These are phyloP conservation scores for Salvia rosmarinus DNA, from an alignment of 257 asterid species.

Conservation along the genomic window DNA sequence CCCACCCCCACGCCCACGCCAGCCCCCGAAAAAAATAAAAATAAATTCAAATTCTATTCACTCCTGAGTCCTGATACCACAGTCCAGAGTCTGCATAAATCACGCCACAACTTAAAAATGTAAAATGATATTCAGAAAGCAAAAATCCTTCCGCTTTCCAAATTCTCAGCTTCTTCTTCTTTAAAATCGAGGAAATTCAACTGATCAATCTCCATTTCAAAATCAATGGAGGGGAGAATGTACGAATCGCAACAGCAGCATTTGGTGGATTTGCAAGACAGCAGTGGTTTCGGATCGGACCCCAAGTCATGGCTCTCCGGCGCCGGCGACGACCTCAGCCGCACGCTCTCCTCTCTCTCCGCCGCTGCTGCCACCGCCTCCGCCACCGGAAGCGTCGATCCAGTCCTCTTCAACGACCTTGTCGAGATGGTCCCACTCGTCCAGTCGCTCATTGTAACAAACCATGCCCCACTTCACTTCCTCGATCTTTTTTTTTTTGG, in stretches of 20 bases:
- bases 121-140: background rate
- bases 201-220: constrained; percentile 27
- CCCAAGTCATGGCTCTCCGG: constrained; percentile 73
- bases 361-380: constrained; percentile 60
- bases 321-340: constrained; percentile 68
- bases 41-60: constrained; percentile 17
- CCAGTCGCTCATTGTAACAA: constrained; percentile 78
- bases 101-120: background rate
- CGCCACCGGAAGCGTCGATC: constrained; percentile 74
- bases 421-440: constrained; percentile 93
- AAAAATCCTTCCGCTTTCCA: background rate
- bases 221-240: constrained; percentile 42
- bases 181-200: background rate
- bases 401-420: constrained; percentile 62
- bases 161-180: background rate
- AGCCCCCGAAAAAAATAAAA: background rate
- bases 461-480: constrained; percentile 28
- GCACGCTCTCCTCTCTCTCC: constrained; percentile 67
- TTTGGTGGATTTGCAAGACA: constrained; percentile 70
- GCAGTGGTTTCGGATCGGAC: constrained; percentile 56
- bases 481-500: background rate
- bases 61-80: background rate
- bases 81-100: background rate
- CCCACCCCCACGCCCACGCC: no score
- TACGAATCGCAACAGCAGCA: constrained; percentile 50